phyloP scores from a whole-genome alignment of 2,329 filamentous ascomycete species.

The Diaporthe destruens region DNA sequence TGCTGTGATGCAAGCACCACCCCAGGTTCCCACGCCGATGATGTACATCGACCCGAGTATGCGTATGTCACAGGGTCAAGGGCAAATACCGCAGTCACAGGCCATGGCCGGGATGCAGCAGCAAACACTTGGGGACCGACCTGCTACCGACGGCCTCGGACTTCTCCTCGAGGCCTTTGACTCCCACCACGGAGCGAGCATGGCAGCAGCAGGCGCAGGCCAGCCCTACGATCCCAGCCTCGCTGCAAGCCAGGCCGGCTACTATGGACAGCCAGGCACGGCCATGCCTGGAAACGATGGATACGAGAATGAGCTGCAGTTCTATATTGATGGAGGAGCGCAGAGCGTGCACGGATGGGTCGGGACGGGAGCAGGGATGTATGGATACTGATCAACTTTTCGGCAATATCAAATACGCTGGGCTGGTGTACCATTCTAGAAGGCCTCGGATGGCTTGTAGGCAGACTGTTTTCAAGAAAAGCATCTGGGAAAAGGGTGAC shows the following conservation, averaged over 20 bases:
- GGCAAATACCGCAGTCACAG: constrained; percentile 42
- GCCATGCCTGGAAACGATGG: constrained; percentile 47
- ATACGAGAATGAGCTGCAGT: constrained; percentile 49
- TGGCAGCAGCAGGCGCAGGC: constrained; percentile 33
- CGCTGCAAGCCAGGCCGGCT: constrained; percentile 40
- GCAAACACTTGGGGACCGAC: constrained; percentile 45
- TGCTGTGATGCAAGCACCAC: constrained; percentile 44
- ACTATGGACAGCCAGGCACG: constrained; percentile 43
- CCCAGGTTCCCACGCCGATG: constrained; percentile 39
- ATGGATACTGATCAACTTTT: constrained; percentile 44
- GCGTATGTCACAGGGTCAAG: constrained; percentile 41
- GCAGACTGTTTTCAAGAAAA: constrained; percentile 24
- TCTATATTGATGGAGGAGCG: constrained; percentile 47
- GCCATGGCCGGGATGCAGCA: constrained; percentile 43
- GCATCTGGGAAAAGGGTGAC: not conserved
- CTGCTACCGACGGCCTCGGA: constrained; percentile 52
- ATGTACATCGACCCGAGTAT: constrained; percentile 47
- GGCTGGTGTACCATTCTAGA: not conserved
- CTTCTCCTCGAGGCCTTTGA: constrained; percentile 58
- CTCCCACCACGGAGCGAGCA: constrained; percentile 48
- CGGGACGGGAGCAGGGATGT: constrained; percentile 43
- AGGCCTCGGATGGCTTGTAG: constrained; percentile 1
- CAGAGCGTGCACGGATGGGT: constrained; percentile 46
- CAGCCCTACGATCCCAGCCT: constrained; percentile 39
- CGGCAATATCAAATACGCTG: not conserved